A percentile compares a stretch with the other conserved stretches of the same genome.
Conservation (phyloP, 768 basidiomycete species). For the Rhodocollybia butyracea region DNA sequence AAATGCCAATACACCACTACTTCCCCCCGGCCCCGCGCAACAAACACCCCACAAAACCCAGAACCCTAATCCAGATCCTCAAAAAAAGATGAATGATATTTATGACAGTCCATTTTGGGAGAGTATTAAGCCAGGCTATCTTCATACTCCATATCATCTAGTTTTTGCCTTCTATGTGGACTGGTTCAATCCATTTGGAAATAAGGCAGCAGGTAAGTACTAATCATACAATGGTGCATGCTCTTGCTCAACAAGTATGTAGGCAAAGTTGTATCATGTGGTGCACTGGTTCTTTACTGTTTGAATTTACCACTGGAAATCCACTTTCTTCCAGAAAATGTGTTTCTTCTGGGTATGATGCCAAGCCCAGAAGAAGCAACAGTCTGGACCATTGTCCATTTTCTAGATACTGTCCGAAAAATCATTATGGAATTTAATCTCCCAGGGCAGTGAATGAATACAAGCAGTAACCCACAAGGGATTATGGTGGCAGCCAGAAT, state of each 20-base stretch:
- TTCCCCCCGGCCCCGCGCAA: conserved; percentile 17
- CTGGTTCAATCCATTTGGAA: conserved; percentile 11
- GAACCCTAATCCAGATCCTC: not conserved
- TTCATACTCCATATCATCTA: conserved; percentile 9
- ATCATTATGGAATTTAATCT: conserved; percentile 11
- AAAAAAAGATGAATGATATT: conserved; percentile 18
- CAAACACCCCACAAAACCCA: conserved; percentile 12
- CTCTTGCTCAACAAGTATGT: conserved; percentile 1
- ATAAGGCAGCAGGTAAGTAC: conserved; percentile 26
- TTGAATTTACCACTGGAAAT: conserved; percentile 29
- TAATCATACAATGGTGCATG: not conserved
- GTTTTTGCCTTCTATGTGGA: conserved; percentile 3
- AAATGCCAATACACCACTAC: conserved; percentile 19
- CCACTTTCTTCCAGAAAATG: conserved; percentile 27
- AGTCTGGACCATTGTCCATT: conserved; percentile 15
- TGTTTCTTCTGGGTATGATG: conserved; percentile 28
- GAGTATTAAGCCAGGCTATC: conserved; percentile 10
- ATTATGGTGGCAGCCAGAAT: conserved; percentile 12
- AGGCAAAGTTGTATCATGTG: conserved; percentile 21
- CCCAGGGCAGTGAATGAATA: conserved; percentile 11
- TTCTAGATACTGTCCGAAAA: conserved; percentile 15
- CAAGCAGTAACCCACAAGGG: conserved; percentile 13
- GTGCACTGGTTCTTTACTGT: conserved; percentile 28
- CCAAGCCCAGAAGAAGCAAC: conserved; percentile 28
- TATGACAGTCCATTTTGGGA: conserved; percentile 27